Base-by-base conservation (phyloP, 345 rosid species). In the Isatis tinctoria region DNA sequence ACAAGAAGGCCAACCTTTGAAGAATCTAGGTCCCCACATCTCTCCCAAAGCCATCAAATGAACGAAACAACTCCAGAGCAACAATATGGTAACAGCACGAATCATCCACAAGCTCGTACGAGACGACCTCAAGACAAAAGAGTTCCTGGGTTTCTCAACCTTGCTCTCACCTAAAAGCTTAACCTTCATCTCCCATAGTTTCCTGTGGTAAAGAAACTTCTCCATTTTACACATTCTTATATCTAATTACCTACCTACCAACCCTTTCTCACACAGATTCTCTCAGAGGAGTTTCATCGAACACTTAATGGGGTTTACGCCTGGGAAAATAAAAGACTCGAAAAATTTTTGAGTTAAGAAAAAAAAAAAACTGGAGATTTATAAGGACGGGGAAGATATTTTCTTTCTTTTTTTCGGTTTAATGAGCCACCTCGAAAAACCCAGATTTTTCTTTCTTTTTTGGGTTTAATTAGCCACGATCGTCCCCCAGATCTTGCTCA, bases 1-100 rank as follows among this genome's bases (percentile, higher is more conserved):
- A 80, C 98, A 89, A 80, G 96, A 87, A 80, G 98, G 94, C 94
- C 94, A 93, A 6, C 86, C 84, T 75, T 85, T 91, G 74, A 91
- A 81, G 75, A 93, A 60, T 67, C 86, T 82, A 1, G 98, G 96
- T n/a, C 94, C 89, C 97, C 97, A 89, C 73, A 90, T 73, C 69
- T 88, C 97, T 10, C 94, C 91, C 30, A 88, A 8, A 14, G 97
- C 85, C 86, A 86, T 75, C 76, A 93, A 73, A 69, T 93, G 97
- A 78, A 87, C 84, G 36, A 89, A 81, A 47, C 91, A 89, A 47
- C 87, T 88, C 98, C 97, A 91, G 10, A 93, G 62, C 84, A 89
- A 69, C 47, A 83, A 78, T 0, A 85, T 53, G 0, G 92, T 91
- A 24, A 86, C 78, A 53, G 83, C 94, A 66, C 98, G 82, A 10